Base-by-base conservation (phyloP, 2,329 filamentous ascomycete species). In the Penicillium sp. region DNA sequence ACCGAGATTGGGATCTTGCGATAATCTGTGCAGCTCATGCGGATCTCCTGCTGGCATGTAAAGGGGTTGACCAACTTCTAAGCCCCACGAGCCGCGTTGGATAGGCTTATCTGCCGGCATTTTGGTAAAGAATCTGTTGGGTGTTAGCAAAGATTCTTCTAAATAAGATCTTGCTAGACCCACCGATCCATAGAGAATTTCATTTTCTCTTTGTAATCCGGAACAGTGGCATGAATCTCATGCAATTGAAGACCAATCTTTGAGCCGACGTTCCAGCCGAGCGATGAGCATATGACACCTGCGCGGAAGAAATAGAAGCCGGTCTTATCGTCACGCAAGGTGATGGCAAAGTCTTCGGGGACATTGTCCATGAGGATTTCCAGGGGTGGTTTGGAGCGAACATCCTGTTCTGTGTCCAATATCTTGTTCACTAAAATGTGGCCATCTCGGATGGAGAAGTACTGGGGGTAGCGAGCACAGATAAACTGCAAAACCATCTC, bases 121-220 rank as follows among this genome's bases (percentile, higher is more conserved):
- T 67, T 90, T 92, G 28, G 86, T 83, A 67, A 96, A 95, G 71
- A 85, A 94, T n/a, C 88, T 89, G 53, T 40, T 28, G 26, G n/a
- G 14, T 20, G 11, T 60, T 51, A 54, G 54, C 12, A 50, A 50
- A 43, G 18, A 18, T 30, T 18, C 8, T 21, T 46, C 26, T 7
- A 16, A 18, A 58, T n/a, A 43, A 24, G 23, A 11, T 23, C 6
- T 3, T 50, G 26, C 26, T 9, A 20, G 26, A 66, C 81, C 51
- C 73, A 90, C 83, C 89, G 80, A 65, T 95, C 90, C 87, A 96
- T 92, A 42, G 88, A 91, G 61, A 91, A 88, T 38, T 88, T 83
- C 88, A 95, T 91, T 76, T 92, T 95, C 68, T 90, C 87, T 62
- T 89, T 89, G 70, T 93, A 95, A 64, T 94, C 89, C 0, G 91